Evolutionary conservation across 2,329 filamentous ascomycete species (phyloP).

Genomic region (Pseudogymnoascus sp.): DNA sequence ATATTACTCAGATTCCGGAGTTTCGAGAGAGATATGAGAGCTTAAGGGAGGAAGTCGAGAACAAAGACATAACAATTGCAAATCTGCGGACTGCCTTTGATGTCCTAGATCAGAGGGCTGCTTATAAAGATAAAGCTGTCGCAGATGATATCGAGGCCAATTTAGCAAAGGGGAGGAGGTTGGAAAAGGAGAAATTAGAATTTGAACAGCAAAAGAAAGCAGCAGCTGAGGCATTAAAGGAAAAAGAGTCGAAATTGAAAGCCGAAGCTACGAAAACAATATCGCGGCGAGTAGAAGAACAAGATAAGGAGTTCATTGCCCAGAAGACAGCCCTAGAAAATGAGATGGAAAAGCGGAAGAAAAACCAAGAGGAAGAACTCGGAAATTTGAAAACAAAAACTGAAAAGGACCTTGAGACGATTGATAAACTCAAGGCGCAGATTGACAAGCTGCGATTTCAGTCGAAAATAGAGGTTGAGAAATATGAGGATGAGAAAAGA

Average conservation of each 20-base stretch:
- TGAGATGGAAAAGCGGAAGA: constrained; percentile 10
- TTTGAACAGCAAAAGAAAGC: not conserved
- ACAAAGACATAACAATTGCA: not conserved
- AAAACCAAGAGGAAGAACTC: constrained; percentile 8
- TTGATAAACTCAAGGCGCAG: constrained; percentile 9
- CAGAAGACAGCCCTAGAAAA: constrained; percentile 9
- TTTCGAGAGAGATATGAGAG: not conserved
- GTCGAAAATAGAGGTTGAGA: constrained; percentile 1
- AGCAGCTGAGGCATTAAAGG: not conserved
- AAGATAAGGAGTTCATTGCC: not conserved
- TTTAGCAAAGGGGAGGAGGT: not conserved
- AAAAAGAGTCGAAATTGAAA: not conserved
- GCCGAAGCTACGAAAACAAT: not conserved
- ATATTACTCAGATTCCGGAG: not conserved
- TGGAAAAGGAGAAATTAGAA: not conserved
- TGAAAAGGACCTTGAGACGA: not conserved
- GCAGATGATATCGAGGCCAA: not conserved
- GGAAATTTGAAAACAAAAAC: constrained; percentile 10
- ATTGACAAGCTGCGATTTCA: constrained; percentile 4
- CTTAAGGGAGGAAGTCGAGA: not conserved
- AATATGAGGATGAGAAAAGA: constrained; percentile 9
- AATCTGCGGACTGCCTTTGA: not conserved
- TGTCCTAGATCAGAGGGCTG: not conserved
- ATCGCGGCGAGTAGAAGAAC: not conserved
- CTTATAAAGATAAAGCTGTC: not conserved